These are phyloP conservation scores for Vitis rupestris DNA, from an alignment of 164 flowering plant species.

Conservation along the genomic window DNA sequence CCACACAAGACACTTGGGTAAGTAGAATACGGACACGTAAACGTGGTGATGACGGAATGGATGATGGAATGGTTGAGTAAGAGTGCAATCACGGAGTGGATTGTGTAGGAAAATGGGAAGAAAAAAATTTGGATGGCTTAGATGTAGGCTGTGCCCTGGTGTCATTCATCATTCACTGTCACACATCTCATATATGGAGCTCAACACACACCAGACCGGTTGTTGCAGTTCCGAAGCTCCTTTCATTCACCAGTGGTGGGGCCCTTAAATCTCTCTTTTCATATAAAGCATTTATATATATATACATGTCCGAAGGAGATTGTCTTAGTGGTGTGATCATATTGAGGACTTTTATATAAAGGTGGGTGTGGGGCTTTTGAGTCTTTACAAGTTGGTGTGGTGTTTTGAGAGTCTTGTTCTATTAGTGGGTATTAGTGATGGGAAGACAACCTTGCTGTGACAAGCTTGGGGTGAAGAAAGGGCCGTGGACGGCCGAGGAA, in stretches of 20 bases:
- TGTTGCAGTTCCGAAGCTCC: slow-evolving; percentile 50
- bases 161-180: slow-evolving; percentile 34
- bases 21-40: slow-evolving; percentile 19
- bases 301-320: neutral
- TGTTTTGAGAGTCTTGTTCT: neutral
- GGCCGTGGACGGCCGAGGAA: slow-evolving; percentile 97
- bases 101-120: slow-evolving; percentile 29
- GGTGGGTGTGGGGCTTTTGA: slow-evolving; percentile 48
- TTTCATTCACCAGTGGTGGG: slow-evolving; percentile 47
- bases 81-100: slow-evolving; percentile 33
- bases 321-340: slow-evolving; percentile 5
- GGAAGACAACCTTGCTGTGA: slow-evolving; percentile 96
- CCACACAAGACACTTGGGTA: neutral
- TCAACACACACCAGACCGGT: slow-evolving; percentile 29
- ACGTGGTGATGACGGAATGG: slow-evolving; percentile 50
- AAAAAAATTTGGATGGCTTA: slow-evolving; percentile 21
- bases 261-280: no score
- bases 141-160: slow-evolving; percentile 31
- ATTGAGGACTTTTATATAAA: slow-evolving; percentile 27
- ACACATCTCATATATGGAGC: slow-evolving; percentile 13
- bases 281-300: slow-evolving; percentile 11
- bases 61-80: slow-evolving; percentile 55
- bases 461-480: slow-evolving; percentile 90
- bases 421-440: slow-evolving; percentile 32
- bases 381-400: slow-evolving; percentile 18